Evolutionary conservation across 1,284 basidiomycete species (phyloP).

Genomic region (Cystobasidiaceae sp.): DNA sequence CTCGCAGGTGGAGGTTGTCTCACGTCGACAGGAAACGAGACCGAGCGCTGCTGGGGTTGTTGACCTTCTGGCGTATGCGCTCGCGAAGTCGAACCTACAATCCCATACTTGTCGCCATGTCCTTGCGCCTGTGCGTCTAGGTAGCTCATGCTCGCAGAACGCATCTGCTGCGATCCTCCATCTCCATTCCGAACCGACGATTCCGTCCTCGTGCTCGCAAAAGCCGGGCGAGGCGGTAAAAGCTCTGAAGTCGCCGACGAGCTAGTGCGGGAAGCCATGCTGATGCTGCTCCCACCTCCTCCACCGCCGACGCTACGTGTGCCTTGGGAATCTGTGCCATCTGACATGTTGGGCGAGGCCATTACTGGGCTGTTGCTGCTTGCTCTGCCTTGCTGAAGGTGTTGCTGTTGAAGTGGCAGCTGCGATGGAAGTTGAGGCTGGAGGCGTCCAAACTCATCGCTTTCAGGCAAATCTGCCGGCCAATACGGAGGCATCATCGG

Average conservation of each 20-base stretch:
- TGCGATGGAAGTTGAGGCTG: background rate
- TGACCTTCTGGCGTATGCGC: background rate
- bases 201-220: background rate
- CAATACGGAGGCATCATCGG: slow-evolving; percentile 12
- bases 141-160: too few relatives aligned
- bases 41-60: background rate
- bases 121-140: too few relatives aligned
- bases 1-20: background rate
- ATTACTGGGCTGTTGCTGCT: background rate
- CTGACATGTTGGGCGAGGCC: too few relatives aligned
- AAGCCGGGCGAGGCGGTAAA: background rate
- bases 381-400: background rate
- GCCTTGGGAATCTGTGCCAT: too few relatives aligned
- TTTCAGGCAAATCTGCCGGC: slow-evolving; percentile 10
- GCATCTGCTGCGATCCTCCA: background rate
- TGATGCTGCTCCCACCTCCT: background rate
- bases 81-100: too few relatives aligned
- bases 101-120: background rate
- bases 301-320: too few relatives aligned
- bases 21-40: slow-evolving; percentile 7
- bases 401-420: background rate
- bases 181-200: background rate
- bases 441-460: background rate
- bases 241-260: too few relatives aligned
- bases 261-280: too few relatives aligned